Conservation (phyloP, 129 eudicot species). For the Chrysanthemum seticuspe region DNA sequence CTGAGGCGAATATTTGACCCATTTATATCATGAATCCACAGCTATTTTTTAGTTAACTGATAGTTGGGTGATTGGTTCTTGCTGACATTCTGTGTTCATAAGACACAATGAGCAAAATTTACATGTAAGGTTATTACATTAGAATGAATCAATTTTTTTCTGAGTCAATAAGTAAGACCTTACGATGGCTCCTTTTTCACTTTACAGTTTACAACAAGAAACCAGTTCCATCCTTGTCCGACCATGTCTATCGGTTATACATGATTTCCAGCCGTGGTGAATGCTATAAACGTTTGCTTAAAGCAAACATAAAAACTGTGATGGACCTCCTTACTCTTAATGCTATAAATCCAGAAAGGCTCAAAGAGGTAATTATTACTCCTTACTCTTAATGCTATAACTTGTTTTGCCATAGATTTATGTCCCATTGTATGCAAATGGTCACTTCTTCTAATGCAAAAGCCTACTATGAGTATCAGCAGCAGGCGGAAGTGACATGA, state of each 20-base stretch:
- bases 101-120: not conserved
- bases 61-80: not conserved
- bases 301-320: constrained; percentile 27
- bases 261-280: constrained; percentile 2
- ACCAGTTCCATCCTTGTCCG: constrained; percentile 20
- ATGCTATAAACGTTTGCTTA: not conserved
- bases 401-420: constrained; percentile 3
- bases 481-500: too few relatives aligned
- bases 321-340: constrained; percentile 29
- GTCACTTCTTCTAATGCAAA: not conserved
- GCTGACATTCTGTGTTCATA: not conserved
- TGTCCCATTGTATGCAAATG: not conserved
- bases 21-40: not conserved
- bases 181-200: not conserved
- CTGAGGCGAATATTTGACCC: too few relatives aligned
- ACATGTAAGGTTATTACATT: not conserved
- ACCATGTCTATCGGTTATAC: constrained; percentile 20
- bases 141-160: not conserved
- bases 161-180: not conserved
- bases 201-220: constrained; percentile 31
- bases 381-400: constrained; percentile 21
- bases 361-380: constrained; percentile 28
- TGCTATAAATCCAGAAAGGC: constrained; percentile 34
- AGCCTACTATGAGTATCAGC: too few relatives aligned
- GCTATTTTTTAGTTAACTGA: constrained; percentile 10